Percentiles rank a stretch among this genome's conserved stretches.
Conservation (phyloP, 139 green algal genomes). For the Tetraselmis striata region DNA sequence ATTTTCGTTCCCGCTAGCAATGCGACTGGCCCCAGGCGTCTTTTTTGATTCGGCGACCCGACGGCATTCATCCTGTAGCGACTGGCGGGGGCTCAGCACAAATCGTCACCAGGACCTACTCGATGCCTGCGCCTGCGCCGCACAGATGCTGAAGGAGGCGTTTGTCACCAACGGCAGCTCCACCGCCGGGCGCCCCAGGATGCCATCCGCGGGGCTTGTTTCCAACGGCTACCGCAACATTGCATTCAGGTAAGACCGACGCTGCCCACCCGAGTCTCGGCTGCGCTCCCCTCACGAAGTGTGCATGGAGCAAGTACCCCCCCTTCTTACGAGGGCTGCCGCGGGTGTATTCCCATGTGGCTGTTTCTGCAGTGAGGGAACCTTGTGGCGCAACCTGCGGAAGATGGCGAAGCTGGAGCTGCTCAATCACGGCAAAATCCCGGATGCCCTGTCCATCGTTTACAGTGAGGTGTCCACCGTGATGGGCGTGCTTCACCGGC, state of each 20-base stretch:
- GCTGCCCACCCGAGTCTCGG: no score
- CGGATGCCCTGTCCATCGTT: not conserved
- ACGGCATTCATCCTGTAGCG: no score
- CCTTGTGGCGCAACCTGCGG: not conserved
- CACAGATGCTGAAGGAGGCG: not conserved
- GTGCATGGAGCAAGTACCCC: no score
- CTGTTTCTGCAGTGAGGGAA: not conserved
- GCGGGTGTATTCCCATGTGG: no score
- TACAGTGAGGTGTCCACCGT: not conserved
- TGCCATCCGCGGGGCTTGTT: not conserved
- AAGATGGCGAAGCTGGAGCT: not conserved
- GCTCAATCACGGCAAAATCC: not conserved
- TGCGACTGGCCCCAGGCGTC: not conserved
- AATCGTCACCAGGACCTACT: no score
- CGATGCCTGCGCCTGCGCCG: no score
- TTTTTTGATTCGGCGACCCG: no score
- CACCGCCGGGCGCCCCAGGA: not conserved
- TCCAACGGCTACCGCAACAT: not conserved
- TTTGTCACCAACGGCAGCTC: not conserved
- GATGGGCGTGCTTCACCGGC: not conserved
- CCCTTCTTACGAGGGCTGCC: no score
- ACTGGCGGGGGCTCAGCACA: no score
- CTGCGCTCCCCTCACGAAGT: no score
- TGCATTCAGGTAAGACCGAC: not conserved
- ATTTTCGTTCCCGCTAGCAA: no score